phyloP scores from a whole-genome alignment of 2,329 filamentous ascomycete genomes.

The Botrytis pseudocinerea region DNA sequence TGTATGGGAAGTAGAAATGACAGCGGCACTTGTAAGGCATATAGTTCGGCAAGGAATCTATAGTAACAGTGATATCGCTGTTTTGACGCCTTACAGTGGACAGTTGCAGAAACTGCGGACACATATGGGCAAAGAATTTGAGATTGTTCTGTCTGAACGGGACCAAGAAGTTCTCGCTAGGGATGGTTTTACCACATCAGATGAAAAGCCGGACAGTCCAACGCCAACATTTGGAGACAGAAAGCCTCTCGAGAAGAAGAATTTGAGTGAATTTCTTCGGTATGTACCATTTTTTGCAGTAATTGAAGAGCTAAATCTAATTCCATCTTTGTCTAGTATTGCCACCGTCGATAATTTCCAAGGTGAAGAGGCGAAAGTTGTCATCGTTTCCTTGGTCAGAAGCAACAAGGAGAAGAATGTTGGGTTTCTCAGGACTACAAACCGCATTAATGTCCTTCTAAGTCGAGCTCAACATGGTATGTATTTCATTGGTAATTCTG shows the following conservation, averaged over 20 bases:
- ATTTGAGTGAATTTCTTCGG: conserved; percentile 36
- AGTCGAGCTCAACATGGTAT: conserved; percentile 68
- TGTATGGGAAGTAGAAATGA: conserved; percentile 63
- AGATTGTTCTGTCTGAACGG: conserved; percentile 40
- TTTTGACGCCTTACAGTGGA: conserved; percentile 66
- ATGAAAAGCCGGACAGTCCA: background rate
- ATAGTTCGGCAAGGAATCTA: conserved; percentile 66
- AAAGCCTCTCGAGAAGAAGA: conserved; percentile 30
- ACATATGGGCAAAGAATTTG: conserved; percentile 36
- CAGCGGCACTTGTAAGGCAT: conserved; percentile 61
- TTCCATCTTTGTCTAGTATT: conserved; percentile 26
- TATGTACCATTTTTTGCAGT: background rate
- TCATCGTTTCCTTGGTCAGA: conserved; percentile 69
- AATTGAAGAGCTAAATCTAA: background rate
- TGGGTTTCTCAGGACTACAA: conserved; percentile 66
- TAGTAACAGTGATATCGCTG: conserved; percentile 60
- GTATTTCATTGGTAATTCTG: conserved; percentile 67
- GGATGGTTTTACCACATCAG: conserved; percentile 28
- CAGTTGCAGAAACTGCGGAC: conserved; percentile 48
- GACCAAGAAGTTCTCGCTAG: conserved; percentile 37
- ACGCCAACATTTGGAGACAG: background rate
- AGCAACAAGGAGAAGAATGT: conserved; percentile 60
- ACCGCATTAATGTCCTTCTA: conserved; percentile 69
- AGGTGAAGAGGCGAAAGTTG: conserved; percentile 64
- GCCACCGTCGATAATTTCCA: conserved; percentile 77